Conservation (phyloP, 805 yeast species). For the Komagataella ulmi region DNA sequence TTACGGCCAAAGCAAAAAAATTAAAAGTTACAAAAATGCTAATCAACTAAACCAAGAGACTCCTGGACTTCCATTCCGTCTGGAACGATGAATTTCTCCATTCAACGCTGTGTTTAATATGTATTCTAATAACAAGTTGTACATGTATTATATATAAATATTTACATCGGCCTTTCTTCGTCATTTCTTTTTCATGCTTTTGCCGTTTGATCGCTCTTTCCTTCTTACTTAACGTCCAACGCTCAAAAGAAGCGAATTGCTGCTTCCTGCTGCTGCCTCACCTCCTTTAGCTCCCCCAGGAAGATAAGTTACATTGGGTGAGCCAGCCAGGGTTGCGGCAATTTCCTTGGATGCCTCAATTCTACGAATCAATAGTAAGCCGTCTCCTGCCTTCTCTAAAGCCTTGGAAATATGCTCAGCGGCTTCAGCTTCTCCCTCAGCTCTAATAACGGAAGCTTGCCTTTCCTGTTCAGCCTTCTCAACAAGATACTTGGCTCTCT, state of each 20-base stretch:
- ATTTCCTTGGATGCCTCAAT: slow-evolving; percentile 95
- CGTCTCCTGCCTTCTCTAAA: slow-evolving; percentile 89
- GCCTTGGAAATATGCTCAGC: slow-evolving; percentile 94
- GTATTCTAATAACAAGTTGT: slow-evolving; percentile 1
- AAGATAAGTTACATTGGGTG: slow-evolving; percentile 80
- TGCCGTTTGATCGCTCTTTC: no score
- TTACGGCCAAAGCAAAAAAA: background rate
- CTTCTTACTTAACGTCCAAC: slow-evolving; percentile 40
- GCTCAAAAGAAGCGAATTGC: slow-evolving; percentile 50
- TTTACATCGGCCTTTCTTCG: background rate
- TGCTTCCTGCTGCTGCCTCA: slow-evolving; percentile 20
- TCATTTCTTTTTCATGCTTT: background rate
- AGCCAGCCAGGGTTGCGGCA: slow-evolving; percentile 72
- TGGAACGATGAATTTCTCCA: background rate
- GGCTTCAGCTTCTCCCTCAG: slow-evolving; percentile 98
- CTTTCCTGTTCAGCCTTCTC: slow-evolving; percentile 97
- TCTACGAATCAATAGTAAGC: slow-evolving; percentile 83
- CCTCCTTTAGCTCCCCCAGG: slow-evolving; percentile 37
- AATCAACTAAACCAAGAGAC: background rate
- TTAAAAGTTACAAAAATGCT: background rate
- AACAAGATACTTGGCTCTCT: slow-evolving; percentile 84
- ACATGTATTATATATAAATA: background rate
- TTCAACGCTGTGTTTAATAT: background rate
- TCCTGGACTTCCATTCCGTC: background rate
- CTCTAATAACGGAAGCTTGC: slow-evolving; percentile 88